Conservation (phyloP, 345 rosid genomes). For the Brassica carinata region DNA sequence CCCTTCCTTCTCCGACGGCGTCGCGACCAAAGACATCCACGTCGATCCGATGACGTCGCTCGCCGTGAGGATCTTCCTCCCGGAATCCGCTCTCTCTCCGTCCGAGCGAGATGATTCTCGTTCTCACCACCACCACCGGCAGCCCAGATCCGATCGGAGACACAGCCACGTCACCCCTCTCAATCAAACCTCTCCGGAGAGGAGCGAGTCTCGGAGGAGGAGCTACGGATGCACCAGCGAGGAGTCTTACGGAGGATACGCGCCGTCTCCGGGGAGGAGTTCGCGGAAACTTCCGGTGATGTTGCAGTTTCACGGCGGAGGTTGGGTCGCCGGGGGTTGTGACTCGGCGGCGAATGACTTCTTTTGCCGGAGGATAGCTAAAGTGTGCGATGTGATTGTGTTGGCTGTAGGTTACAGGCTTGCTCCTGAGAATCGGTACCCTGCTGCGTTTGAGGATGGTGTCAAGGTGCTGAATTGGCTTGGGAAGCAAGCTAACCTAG, state of each 20-base stretch:
- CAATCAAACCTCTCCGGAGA: constrained; percentile 14
- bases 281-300: constrained; percentile 69
- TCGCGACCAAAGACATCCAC: constrained; percentile 78
- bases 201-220: constrained; percentile 32
- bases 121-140: background rate
- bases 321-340: constrained; percentile 78
- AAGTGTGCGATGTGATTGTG: constrained; percentile 82
- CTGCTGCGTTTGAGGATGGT: constrained; percentile 89
- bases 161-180: constrained; percentile 14
- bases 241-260: constrained; percentile 60
- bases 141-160: constrained; percentile 39
- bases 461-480: constrained; percentile 83
- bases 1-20: constrained; percentile 64
- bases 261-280: constrained; percentile 46
- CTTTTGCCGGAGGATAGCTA: constrained; percentile 75
- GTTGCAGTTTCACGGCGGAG: constrained; percentile 97
- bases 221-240: constrained; percentile 9
- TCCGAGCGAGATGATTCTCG: background rate
- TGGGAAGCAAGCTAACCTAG: constrained; percentile 78
- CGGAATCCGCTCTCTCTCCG: constrained; percentile 48
- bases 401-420: constrained; percentile 89
- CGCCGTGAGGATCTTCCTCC: constrained; percentile 68
- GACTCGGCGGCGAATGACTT: constrained; percentile 63
- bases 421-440: constrained; percentile 81
- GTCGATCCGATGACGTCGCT: constrained; percentile 66